Conservation (phyloP, 805 yeast species). For the Komagataella ulmi region DNA sequence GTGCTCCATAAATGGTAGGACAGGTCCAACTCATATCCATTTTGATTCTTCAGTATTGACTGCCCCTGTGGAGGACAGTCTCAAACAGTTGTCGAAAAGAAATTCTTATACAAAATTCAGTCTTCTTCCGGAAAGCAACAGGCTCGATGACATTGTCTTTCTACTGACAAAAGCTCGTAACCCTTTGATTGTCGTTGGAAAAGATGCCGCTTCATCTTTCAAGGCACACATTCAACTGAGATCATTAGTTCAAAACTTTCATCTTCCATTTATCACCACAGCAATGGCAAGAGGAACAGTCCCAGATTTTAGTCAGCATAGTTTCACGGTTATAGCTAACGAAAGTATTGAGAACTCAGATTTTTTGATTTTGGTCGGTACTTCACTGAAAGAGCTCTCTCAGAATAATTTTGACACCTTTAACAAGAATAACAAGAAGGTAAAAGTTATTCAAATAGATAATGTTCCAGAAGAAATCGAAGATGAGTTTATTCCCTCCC, state of each 20-base stretch:
- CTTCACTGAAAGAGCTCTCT: conserved; percentile 61
- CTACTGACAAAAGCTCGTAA: conserved; percentile 20
- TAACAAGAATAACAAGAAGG: conserved; percentile 31
- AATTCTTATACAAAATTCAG: conserved; percentile 9
- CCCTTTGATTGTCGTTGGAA: conserved; percentile 51
- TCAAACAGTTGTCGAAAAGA: conserved; percentile 1
- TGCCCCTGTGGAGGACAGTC: conserved; percentile 10
- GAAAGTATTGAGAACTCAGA: conserved; percentile 44
- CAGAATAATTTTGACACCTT: conserved; percentile 32
- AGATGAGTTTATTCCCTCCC: conserved; percentile 22
- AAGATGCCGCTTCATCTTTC: conserved; percentile 41
- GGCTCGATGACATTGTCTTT: conserved; percentile 21
- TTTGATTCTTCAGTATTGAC: conserved; percentile 50
- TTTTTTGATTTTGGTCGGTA: conserved; percentile 47
- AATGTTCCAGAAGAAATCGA: conserved; percentile 32
- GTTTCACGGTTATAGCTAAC: conserved; percentile 53
- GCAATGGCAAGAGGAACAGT: conserved; percentile 74
- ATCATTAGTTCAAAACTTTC: conserved; percentile 24
- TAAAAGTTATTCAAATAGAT: conserved; percentile 45
- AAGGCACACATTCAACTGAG: conserved; percentile 25
- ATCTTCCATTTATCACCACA: conserved; percentile 51
- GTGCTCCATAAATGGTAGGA: conserved; percentile 30
- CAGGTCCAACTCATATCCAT: conserved; percentile 53
- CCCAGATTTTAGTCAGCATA: conserved; percentile 30
- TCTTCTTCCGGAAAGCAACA: conserved; percentile 19